These are phyloP conservation scores for Astragalus membranaceus DNA, from an alignment of 306 rosid species.

Conservation along the genomic window DNA sequence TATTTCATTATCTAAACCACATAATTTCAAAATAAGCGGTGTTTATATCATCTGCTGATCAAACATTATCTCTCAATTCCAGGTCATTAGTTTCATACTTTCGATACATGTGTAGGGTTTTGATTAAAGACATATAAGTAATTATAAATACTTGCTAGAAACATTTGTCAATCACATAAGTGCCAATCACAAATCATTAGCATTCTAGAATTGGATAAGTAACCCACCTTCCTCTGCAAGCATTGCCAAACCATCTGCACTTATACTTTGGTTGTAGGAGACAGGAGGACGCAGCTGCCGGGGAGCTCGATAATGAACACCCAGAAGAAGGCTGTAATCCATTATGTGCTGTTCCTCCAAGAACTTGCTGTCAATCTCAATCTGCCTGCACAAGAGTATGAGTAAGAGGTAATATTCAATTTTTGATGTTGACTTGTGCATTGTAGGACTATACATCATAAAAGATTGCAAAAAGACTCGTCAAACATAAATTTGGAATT, in stretches of 20 bases:
- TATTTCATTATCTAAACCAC: no score
- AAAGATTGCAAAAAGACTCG: background rate
- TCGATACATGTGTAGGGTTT: background rate
- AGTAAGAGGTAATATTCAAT: slow-evolving; percentile 1
- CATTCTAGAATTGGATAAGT: slow-evolving; percentile 1
- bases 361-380: slow-evolving; percentile 84
- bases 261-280: slow-evolving; percentile 35
- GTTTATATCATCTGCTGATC: background rate
- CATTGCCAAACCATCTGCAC: slow-evolving; percentile 67
- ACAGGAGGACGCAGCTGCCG: slow-evolving; percentile 52
- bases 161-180: background rate
- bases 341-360: slow-evolving; percentile 85
- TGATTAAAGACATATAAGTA: background rate
- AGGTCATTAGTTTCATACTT: slow-evolving; percentile 11
- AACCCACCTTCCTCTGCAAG: slow-evolving; percentile 90
- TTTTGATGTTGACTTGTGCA: background rate
- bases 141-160: background rate
- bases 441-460: background rate
- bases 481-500: background rate
- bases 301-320: slow-evolving; percentile 98
- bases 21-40: slow-evolving; percentile 7
- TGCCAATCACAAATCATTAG: background rate
- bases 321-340: slow-evolving; percentile 96
- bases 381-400: slow-evolving; percentile 53
- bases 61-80: slow-evolving; percentile 7